Evolutionary conservation across 179 eudicot genomes (phyloP).

Genomic region (Heliamphora pulchella): DNA sequence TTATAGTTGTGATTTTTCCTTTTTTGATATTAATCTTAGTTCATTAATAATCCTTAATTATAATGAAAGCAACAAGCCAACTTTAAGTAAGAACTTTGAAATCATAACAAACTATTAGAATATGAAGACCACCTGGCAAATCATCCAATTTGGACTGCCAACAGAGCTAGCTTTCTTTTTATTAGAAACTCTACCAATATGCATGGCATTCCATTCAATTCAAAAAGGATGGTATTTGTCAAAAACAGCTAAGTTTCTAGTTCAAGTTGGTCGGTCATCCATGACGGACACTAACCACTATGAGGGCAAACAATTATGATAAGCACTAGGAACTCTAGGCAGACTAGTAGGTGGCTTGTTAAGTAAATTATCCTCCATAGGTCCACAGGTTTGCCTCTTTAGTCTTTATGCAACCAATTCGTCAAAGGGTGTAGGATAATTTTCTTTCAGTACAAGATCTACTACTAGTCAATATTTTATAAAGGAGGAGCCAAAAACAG

Average conservation of each 20-base stretch:
- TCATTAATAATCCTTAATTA: too few species aligned
- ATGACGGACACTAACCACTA: background rate
- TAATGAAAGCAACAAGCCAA: too few species aligned
- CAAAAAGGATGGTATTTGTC: background rate
- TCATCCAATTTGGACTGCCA: background rate
- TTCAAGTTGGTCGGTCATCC: background rate
- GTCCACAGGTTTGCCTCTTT: background rate
- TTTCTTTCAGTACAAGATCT: background rate
- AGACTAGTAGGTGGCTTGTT: background rate
- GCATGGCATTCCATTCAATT: constrained; percentile 5
- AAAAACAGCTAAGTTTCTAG: background rate
- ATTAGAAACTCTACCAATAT: background rate
- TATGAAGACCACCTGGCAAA: background rate
- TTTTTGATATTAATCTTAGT: too few species aligned
- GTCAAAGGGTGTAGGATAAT: background rate
- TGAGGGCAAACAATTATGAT: background rate
- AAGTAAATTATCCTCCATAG: background rate
- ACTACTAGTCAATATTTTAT: background rate
- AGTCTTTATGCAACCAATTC: background rate
- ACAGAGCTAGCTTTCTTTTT: background rate
- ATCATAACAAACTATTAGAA: too few species aligned
- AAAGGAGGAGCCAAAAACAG: background rate
- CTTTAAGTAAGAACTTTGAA: too few species aligned
- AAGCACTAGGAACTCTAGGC: background rate
- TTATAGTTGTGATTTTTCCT: too few species aligned